Conservation (phyloP, 2,329 filamentous ascomycete species). For the Pezicula neosporulosa region DNA sequence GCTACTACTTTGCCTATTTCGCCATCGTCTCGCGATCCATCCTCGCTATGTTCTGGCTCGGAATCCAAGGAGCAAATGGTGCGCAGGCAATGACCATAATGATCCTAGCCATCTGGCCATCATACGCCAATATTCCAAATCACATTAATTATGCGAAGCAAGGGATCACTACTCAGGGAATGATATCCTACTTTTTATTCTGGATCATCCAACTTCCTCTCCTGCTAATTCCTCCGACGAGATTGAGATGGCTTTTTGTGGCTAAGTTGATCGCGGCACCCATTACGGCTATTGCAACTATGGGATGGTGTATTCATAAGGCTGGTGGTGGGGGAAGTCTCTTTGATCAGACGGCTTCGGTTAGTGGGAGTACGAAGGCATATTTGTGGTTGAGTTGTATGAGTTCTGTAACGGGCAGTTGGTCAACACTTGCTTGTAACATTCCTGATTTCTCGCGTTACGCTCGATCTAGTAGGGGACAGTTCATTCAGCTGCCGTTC, state of each 20-base stretch:
- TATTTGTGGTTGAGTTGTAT: constrained; percentile 26
- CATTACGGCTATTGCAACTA: constrained; percentile 56
- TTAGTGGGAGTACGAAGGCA: constrained; percentile 22
- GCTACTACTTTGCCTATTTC: constrained; percentile 41
- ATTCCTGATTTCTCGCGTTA: constrained; percentile 33
- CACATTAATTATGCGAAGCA: constrained; percentile 41
- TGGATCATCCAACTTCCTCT: constrained; percentile 33
- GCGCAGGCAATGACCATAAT: constrained; percentile 45
- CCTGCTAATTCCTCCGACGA: constrained; percentile 46
- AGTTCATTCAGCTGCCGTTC: constrained; percentile 36
- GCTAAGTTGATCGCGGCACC: constrained; percentile 49
- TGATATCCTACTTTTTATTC: constrained; percentile 52
- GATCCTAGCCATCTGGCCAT: constrained; percentile 48
- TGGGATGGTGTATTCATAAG: constrained; percentile 60
- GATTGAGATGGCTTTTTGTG: constrained; percentile 49
- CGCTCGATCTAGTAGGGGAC: constrained; percentile 20
- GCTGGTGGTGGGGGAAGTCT: constrained; percentile 39
- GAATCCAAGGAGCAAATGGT: constrained; percentile 63
- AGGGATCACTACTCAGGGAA: constrained; percentile 52
- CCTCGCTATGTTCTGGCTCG: constrained; percentile 54
- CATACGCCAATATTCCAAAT: constrained; percentile 50
- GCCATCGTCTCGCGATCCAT: constrained; percentile 37
- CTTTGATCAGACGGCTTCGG: constrained; percentile 18
- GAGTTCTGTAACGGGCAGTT: constrained; percentile 26
- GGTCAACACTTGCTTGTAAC: constrained; percentile 30